These are phyloP conservation scores for Dendrobium nobile DNA, from an alignment of 106 monocot species.

Conservation along the genomic window DNA sequence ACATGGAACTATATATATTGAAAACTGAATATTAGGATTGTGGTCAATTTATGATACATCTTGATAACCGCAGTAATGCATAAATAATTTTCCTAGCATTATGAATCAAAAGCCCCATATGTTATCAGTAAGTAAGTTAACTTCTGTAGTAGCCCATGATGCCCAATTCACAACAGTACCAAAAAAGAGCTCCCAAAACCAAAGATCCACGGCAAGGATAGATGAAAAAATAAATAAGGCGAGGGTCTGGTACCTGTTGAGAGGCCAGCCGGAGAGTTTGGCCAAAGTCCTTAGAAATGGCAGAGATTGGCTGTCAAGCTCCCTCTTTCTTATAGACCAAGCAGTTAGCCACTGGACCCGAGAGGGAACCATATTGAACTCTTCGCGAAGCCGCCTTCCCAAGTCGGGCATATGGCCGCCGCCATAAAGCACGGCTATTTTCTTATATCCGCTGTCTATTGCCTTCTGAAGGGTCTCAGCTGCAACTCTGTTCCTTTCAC, in stretches of 20 bases:
- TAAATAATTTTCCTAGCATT: background rate
- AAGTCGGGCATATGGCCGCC: constrained; percentile 96
- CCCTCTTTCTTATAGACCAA: constrained; percentile 61
- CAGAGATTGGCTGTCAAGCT: constrained; percentile 36
- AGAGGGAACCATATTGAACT: constrained; percentile 75
- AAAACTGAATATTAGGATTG: background rate
- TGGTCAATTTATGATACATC: background rate
- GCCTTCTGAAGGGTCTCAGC: constrained; percentile 51
- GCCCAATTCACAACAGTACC: constrained; percentile 45
- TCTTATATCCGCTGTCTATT: constrained; percentile 49
- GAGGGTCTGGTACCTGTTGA: constrained; percentile 69
- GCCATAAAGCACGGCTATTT: constrained; percentile 75
- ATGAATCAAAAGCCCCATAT: constrained; percentile 9
- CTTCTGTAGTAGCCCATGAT: constrained; percentile 35
- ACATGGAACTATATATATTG: background rate
- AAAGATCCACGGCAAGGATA: constrained; percentile 70
- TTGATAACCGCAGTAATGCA: background rate
- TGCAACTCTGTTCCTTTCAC: constrained; percentile 78
- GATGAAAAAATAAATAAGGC: constrained; percentile 59
- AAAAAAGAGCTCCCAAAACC: constrained; percentile 84
- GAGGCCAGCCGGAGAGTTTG: constrained; percentile 51
- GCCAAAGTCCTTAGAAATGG: constrained; percentile 58
- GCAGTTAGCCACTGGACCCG: constrained; percentile 73
- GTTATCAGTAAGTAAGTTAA: constrained; percentile 19
- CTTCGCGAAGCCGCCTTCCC: constrained; percentile 51